Evolutionary conservation across 2,329 filamentous ascomycete species (phyloP).

Genomic region (Neonectria ditissima): DNA sequence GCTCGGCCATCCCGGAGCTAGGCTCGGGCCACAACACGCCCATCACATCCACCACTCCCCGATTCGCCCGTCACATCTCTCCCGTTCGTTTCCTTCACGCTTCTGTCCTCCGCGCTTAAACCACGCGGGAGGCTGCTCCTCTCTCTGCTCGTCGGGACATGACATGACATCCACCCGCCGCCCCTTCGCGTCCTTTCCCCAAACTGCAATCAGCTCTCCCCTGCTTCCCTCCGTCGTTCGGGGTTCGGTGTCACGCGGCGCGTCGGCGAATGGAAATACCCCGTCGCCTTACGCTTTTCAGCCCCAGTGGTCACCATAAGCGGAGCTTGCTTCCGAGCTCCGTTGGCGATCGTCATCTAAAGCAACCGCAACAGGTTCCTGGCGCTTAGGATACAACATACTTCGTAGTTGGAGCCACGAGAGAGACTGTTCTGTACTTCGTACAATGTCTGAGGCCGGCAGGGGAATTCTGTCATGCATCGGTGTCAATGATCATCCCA

Average conservation of each 20-base stretch:
- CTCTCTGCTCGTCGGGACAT: conserved; percentile 24
- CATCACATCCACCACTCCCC: conserved; percentile 34
- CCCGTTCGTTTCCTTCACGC: conserved; percentile 1
- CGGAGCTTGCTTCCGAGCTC: neutral
- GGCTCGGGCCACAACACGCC: conserved; percentile 31
- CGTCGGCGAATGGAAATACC: neutral
- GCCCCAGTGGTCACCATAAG: neutral
- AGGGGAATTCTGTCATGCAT: too few species aligned
- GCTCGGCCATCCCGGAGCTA: conserved; percentile 33
- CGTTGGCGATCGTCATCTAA: conserved; percentile 6
- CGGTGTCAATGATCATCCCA: neutral
- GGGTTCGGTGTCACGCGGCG: neutral
- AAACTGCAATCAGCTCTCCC: conserved; percentile 37
- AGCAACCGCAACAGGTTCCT: neutral
- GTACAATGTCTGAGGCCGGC: neutral
- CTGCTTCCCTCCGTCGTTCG: conserved; percentile 9
- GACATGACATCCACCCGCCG: conserved; percentile 33
- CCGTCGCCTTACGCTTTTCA: neutral
- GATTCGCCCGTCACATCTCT: conserved; percentile 36
- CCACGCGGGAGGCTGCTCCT: neutral
- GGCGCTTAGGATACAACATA: conserved; percentile 1
- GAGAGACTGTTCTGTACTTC: neutral
- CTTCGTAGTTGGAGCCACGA: neutral
- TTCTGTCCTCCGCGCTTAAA: conserved; percentile 40
- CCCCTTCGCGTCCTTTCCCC: conserved; percentile 30